Evolutionary conservation across 2,329 filamentous ascomycete species (phyloP), one percentile per base, ranked within the genome.

Genomic region (Fusarium stilboides): DNA sequence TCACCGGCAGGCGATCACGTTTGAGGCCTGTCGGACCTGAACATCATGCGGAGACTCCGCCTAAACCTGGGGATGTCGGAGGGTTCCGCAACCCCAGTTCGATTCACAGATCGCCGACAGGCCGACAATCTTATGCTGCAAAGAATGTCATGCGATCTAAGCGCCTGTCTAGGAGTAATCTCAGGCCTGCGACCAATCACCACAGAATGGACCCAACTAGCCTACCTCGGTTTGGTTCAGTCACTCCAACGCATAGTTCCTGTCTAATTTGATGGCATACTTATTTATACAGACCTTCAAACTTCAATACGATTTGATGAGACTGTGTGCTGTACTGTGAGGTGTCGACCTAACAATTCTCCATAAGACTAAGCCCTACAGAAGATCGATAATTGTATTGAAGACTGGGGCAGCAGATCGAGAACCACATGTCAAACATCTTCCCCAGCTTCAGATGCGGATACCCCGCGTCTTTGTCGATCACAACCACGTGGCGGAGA

Each of bases 41-140:
- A 43, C 3, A 34, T 34, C 43, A 1, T 5, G 58, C 62, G 62
- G 62, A 65, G 62, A 39, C 62, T 63, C 62, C 62, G 62, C 62
- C 12, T 24, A 2, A 9, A 42, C 36, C 40, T 57, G 20, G 52
- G 51, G 39, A 17, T 15, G 4, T n/a, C 45, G 37, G 20, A 22
- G 45, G 46, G 20, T 49, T 57, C 46, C 51, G 36, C 19, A 14
- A 57, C 17, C 59, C 57, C 37, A 37, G 20, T 55, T 24, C 37
- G 36, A 45, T 44, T 33, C 17, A 45, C 17, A 3, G 43, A 28
- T 45, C 22, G n/a, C 26, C 43, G 43, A 45, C 43, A 45, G 17
- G 26, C 14, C 24, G 26, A 19, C 43, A 15, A 36, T 8, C 34
- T 2, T 9, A 9, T 15, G 14, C 14, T 45, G 24, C 15, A 26